These are phyloP conservation scores for Talaromyces borbonicus DNA, from an alignment of 495 filamentous ascomycete genomes.

Conservation along the genomic window DNA sequence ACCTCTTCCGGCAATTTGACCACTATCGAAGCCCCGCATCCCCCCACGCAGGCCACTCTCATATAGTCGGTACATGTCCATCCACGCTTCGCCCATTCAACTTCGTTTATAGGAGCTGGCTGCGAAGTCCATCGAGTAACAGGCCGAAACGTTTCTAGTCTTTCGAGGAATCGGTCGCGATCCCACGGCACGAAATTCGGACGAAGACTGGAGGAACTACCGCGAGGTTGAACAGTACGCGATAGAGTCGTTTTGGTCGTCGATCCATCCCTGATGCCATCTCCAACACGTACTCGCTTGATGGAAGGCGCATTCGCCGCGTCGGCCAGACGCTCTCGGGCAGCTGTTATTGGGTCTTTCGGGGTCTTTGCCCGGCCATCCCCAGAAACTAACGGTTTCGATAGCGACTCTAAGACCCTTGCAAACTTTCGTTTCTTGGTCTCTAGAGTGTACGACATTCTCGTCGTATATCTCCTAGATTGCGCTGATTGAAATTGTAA, in stretches of 20 bases:
- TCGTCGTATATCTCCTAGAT: no score
- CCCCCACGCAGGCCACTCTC: constrained; percentile 67
- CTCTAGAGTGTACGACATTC: constrained; percentile 43
- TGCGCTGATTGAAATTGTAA: no score
- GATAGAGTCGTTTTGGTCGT: constrained; percentile 9
- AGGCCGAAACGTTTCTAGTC: constrained; percentile 79
- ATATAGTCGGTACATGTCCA: constrained; percentile 81
- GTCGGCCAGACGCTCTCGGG: constrained; percentile 19
- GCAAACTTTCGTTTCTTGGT: constrained; percentile 49
- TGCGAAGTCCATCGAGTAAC: constrained; percentile 76
- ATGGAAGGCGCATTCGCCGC: constrained; percentile 23
- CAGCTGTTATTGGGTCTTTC: constrained; percentile 16
- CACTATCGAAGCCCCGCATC: constrained; percentile 72
- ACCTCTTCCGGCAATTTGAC: constrained; percentile 64
- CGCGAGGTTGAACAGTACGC: not conserved
- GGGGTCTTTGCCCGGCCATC: constrained; percentile 14
- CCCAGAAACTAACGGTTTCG: constrained; percentile 25
- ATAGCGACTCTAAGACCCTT: constrained; percentile 46
- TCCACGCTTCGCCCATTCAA: constrained; percentile 90
- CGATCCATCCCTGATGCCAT: constrained; percentile 12
- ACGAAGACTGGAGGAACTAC: constrained; percentile 17
- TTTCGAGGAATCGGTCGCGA: constrained; percentile 67
- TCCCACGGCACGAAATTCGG: constrained; percentile 75
- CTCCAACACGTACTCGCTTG: constrained; percentile 30
- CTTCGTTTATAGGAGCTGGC: constrained; percentile 72